Evolutionary conservation across 768 basidiomycete species (phyloP).

Genomic region (Boletus eberwhitei): DNA sequence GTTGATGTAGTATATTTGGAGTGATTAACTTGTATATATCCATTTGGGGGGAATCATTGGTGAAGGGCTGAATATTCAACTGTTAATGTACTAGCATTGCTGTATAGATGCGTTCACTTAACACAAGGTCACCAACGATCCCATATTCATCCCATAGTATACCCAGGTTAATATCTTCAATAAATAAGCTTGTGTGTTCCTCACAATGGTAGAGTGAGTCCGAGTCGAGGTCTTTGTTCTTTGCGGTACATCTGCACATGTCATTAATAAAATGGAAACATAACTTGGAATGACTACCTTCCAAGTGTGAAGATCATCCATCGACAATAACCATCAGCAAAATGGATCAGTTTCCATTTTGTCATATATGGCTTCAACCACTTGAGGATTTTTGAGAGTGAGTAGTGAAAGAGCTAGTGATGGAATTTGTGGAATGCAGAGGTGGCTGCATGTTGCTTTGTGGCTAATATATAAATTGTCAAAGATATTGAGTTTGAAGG

Average conservation of each 20-base stretch:
- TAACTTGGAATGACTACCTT: neutral
- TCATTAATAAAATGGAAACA: too few relatives aligned
- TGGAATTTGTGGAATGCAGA: neutral
- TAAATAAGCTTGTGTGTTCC: neutral
- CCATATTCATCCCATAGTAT: conserved; percentile 28
- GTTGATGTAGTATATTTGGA: too few relatives aligned
- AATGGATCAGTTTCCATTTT: neutral
- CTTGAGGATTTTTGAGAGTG: neutral
- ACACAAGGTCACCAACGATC: conserved; percentile 13
- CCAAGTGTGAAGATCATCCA: conserved; percentile 24
- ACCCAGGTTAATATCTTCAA: neutral
- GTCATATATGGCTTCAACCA: neutral
- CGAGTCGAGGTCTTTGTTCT: neutral
- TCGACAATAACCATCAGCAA: too few relatives aligned
- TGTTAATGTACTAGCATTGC: too few relatives aligned
- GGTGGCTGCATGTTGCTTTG: neutral
- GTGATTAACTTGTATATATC: conserved; percentile 19
- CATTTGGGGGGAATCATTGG: conserved; percentile 30
- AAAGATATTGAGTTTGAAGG: too few relatives aligned
- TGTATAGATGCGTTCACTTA: too few relatives aligned
- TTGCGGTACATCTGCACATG: too few relatives aligned
- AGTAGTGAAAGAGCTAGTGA: neutral
- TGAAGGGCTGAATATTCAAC: too few relatives aligned
- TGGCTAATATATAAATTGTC: neutral
- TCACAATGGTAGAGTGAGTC: neutral